Base-by-base conservation (phyloP, 2,329 filamentous ascomycete species). In the Ceratocystis albifundus region DNA sequence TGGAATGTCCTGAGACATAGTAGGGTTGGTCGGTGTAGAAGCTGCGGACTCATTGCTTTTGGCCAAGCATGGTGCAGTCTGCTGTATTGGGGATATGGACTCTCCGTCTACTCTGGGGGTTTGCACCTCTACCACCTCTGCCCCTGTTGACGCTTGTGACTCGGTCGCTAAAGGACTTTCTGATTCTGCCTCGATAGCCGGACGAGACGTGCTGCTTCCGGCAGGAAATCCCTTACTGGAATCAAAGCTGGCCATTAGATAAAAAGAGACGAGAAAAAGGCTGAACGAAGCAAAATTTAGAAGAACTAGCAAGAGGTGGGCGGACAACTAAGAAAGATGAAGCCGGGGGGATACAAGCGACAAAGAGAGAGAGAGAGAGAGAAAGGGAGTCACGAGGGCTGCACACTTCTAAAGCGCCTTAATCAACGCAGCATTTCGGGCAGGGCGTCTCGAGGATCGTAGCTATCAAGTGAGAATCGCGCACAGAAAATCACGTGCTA, bases 151-250 rank as follows among this genome's bases (percentile, higher is more conserved):
- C 20, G 55, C 12, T 10, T 59, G 55, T n/a, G 55, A 36, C 55
- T 30, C 44, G 36, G 17, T 22, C 2, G 3, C 17, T 22, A 17
- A 25, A 6, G 64, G 53, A 5, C 53, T 41, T 45, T 66, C 45
- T 65, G 41, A 32, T 45, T 63, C 65, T 67, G 65, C 66, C 48
- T 66, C 70, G 44, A 62, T 46, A 15, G 66, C 66, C 20, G 61
- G 41, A 36, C 32, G 57, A 65, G 66, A 6, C 7, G 28, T 20
- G 30, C 25, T 59, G 30, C 28, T 59, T n/a, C 17, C 32, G 55
- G 55, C 28, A 59, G 55, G 32, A 59, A 17, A 36, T 36, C 55
- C 55, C 25, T 30, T 30, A n/a, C 55, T 32, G 17, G 25, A 59
- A 8, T 36, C 55, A n/a, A 28, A 59, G 55, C 15, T 15, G 7